Conservation (phyloP, 805 yeast species). For the Jamesozyma rosinii region DNA sequence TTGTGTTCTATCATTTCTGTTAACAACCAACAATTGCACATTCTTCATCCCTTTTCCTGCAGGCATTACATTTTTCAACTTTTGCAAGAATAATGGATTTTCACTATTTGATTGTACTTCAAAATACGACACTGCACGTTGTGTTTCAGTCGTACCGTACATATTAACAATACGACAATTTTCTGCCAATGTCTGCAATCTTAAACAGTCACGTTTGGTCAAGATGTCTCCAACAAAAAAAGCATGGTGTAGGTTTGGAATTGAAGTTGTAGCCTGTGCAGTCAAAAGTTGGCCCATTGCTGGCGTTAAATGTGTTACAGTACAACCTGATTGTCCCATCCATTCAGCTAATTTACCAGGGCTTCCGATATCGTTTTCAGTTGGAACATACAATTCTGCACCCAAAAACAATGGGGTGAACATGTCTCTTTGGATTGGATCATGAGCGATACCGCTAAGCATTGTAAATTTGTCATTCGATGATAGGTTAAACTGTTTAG, state of each 20-base stretch:
- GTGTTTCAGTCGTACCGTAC: slow-evolving; percentile 99
- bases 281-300: slow-evolving; percentile 98
- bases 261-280: slow-evolving; percentile 86
- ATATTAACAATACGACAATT: slow-evolving; percentile 87
- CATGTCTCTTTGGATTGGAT: slow-evolving; percentile 98
- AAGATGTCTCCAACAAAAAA: slow-evolving; percentile 96
- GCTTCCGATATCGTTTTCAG: slow-evolving; percentile 95
- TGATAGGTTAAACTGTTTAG: slow-evolving; percentile 67
- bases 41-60: slow-evolving; percentile 97
- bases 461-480: slow-evolving; percentile 85
- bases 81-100: slow-evolving; percentile 66
- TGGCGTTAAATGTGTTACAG: slow-evolving; percentile 96
- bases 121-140: slow-evolving; percentile 91
- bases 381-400: slow-evolving; percentile 86
- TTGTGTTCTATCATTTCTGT: slow-evolving; percentile 78
- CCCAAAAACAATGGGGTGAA: slow-evolving; percentile 96
- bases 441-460: slow-evolving; percentile 98
- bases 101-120: slow-evolving; percentile 67
- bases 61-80: slow-evolving; percentile 91
- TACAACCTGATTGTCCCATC: slow-evolving; percentile 86
- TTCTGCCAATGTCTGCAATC: slow-evolving; percentile 84
- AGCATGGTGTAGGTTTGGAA: slow-evolving; percentile 85
- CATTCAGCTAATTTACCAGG: slow-evolving; percentile 96
- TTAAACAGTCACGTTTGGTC: slow-evolving; percentile 92
- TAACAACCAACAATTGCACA: slow-evolving; percentile 89